These are phyloP conservation scores for Cardiospermum halicacabum DNA, from an alignment of 345 rosid genomes.

Conservation along the genomic window DNA sequence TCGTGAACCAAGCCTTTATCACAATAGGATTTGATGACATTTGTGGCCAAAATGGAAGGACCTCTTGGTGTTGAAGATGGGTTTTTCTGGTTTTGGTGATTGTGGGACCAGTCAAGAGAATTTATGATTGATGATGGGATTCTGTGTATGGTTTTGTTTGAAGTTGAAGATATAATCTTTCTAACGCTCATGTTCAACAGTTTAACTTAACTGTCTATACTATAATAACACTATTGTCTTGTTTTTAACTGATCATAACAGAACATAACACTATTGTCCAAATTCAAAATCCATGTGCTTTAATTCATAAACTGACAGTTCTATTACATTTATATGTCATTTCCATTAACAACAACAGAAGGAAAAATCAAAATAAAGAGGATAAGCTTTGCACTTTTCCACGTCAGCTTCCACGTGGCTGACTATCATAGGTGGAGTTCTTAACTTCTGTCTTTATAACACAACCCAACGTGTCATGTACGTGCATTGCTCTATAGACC, in stretches of 20 bases:
- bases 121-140: slow-evolving; percentile 38
- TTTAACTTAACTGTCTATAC: no score
- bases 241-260: no score
- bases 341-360: no score
- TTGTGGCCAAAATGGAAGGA: slow-evolving; percentile 65
- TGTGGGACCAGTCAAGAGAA: slow-evolving; percentile 39
- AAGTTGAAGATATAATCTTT: slow-evolving; percentile 23
- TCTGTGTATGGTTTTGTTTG: slow-evolving; percentile 5
- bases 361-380: no score
- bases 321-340: no score
- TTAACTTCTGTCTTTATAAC: not conserved
- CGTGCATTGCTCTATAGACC: not conserved
- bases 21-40: slow-evolving; percentile 46
- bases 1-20: slow-evolving; percentile 34
- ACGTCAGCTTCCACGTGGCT: not conserved
- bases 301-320: no score
- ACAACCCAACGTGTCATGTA: not conserved
- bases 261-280: no score
- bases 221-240: no score
- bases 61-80: slow-evolving; percentile 29
- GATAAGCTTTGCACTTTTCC: slow-evolving; percentile 6
- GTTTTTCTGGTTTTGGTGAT: slow-evolving; percentile 14
- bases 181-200: slow-evolving; percentile 36
- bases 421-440: not conserved
- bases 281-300: no score